Percentiles rank a stretch among this genome's conserved stretches.
Evolutionary conservation across 768 basidiomycete genomes (phyloP).

Genomic region (Polyporus arcularius): DNA sequence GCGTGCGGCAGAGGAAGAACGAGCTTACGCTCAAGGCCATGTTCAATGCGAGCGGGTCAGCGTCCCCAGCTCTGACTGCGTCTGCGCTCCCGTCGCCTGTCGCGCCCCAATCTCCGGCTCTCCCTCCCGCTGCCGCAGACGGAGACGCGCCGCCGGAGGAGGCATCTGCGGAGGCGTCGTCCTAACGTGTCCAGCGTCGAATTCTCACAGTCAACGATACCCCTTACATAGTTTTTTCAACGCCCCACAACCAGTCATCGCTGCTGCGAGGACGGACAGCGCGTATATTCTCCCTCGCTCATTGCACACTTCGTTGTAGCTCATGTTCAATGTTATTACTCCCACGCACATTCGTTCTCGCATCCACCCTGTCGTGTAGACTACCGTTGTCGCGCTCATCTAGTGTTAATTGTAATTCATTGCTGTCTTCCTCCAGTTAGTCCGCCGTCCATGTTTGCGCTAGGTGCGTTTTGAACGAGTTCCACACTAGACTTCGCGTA

Average conservation of each 20-base stretch:
- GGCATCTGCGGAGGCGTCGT: not conserved
- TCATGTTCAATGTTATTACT: not conserved
- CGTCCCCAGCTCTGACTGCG: conserved; percentile 8
- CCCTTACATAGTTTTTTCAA: too few relatives aligned
- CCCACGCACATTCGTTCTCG: not conserved
- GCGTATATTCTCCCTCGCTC: too few relatives aligned
- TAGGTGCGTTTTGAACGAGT: too few relatives aligned
- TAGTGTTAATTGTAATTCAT: conserved; percentile 9
- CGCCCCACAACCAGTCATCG: too few relatives aligned
- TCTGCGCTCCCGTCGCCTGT: not conserved
- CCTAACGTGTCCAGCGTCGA: too few relatives aligned
- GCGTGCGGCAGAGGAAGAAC: conserved; percentile 82
- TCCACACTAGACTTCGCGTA: too few relatives aligned
- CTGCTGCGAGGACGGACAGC: not conserved
- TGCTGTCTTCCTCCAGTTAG: not conserved
- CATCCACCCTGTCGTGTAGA: conserved; percentile 4
- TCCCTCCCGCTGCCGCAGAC: not conserved
- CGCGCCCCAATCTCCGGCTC: not conserved
- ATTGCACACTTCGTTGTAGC: too few relatives aligned
- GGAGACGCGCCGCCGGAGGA: not conserved
- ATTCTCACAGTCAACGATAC: too few relatives aligned
- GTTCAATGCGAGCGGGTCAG: conserved; percentile 50
- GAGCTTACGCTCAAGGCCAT: conserved; percentile 88
- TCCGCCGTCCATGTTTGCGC: too few relatives aligned
- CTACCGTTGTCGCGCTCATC: conserved; percentile 4